phyloP scores from a whole-genome alignment of 805 yeast species.

The Candida ortonii region DNA sequence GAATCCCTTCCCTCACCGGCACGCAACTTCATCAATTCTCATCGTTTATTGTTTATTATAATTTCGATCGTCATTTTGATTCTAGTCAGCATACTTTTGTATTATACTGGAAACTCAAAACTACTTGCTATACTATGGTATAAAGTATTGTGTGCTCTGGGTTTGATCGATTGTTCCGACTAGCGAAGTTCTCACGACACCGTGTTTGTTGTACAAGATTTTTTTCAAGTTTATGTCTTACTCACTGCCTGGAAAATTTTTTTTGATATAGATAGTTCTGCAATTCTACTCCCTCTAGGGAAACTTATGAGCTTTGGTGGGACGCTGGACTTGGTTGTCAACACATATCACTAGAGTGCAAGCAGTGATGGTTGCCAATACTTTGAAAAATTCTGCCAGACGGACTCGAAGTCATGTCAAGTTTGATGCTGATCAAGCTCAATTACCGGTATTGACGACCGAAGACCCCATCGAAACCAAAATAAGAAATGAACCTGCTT shows the following conservation, averaged over 20 bases:
- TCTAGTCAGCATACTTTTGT: conserved; percentile 13
- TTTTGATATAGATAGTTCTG: not conserved
- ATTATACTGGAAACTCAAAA: conserved; percentile 14
- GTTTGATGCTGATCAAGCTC: conserved; percentile 14
- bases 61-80: conserved; percentile 6
- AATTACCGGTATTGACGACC: not conserved
- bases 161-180: conserved; percentile 15
- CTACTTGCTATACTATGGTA: conserved; percentile 19
- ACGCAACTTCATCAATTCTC: conserved; percentile 8
- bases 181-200: no score
- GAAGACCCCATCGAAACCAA: no score
- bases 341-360: not conserved
- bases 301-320: no score
- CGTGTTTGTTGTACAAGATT: not conserved
- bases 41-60: conserved; percentile 9
- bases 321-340: no score
- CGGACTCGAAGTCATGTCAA: conserved; percentile 20
- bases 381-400: conserved; percentile 7
- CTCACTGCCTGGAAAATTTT: conserved; percentile 2
- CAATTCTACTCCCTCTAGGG: no score
- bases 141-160: conserved; percentile 19
- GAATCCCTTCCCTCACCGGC: conserved; percentile 17
- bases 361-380: no score
- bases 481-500: no score
- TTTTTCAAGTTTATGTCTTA: conserved; percentile 2